Percentiles rank a stretch among this genome's conserved stretches.
phyloP scores from a whole-genome alignment of 192 early-diverging fungal species.

The Paraglomus brasilianum region DNA sequence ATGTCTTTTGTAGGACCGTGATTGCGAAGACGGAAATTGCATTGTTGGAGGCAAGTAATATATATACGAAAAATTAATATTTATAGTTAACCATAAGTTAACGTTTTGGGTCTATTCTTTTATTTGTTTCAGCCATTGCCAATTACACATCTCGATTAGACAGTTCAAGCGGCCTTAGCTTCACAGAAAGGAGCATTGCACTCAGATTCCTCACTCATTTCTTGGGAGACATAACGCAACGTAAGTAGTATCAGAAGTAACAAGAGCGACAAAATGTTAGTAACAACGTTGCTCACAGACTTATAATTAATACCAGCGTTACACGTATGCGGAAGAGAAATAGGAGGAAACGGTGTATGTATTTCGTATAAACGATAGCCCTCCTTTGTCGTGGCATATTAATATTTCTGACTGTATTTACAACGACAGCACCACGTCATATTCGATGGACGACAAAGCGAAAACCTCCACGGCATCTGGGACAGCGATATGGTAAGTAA shows the following conservation, averaged over 20 bases:
- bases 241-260: background rate
- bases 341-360: background rate
- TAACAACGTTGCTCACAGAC: background rate
- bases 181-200: background rate
- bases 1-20: background rate
- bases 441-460: background rate
- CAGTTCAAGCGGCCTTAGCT: background rate
- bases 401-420: too few species aligned
- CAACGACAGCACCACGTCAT: background rate
- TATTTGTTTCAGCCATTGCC: constrained; percentile 11
- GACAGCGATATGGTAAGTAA: constrained; percentile 4
- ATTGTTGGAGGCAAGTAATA: constrained; percentile 24
- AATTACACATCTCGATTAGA: constrained; percentile 21
- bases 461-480: constrained; percentile 8
- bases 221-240: constrained; percentile 25
- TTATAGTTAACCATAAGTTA: background rate
- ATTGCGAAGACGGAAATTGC: constrained; percentile 5
- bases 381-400: too few species aligned
- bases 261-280: background rate
- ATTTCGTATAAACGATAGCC: too few species aligned
- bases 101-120: background rate
- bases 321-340: constrained; percentile 2
- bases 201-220: constrained; percentile 21
- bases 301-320: background rate
- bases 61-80: background rate